Conservation (phyloP, 1,284 basidiomycete genomes). For the Cryptococcus sp. region DNA sequence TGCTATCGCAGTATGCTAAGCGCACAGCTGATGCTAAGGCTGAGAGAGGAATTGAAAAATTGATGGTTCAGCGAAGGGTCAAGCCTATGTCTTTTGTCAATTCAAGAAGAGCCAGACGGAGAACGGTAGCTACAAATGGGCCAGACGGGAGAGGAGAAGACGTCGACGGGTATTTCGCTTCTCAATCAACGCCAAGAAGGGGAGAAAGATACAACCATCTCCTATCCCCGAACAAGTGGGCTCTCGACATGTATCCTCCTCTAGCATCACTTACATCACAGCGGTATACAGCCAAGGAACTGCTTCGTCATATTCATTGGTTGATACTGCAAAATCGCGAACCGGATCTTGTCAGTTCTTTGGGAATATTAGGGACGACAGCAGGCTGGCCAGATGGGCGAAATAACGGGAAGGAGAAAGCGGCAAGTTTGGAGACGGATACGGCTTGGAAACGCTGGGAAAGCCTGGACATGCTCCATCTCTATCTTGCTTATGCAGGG, state of each 20-base stretch:
- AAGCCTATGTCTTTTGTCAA: slow-evolving; percentile 1
- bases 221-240: slow-evolving; percentile 15
- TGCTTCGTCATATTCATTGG: slow-evolving; percentile 13
- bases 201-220: slow-evolving; percentile 1
- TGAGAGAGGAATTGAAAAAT: slow-evolving; percentile 4
- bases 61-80: slow-evolving; percentile 10
- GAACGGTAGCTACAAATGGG: too few species aligned
- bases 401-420: background rate
- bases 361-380: slow-evolving; percentile 1
- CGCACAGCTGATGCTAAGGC: slow-evolving; percentile 13
- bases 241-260: slow-evolving; percentile 12
- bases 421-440: background rate
- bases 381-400: background rate
- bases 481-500: slow-evolving; percentile 2
- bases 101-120: too few species aligned
- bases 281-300: slow-evolving; percentile 1
- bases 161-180: slow-evolving; percentile 1
- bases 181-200: background rate
- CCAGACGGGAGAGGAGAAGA: background rate
- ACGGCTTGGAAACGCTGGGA: background rate
- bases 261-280: slow-evolving; percentile 4
- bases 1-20: slow-evolving; percentile 11
- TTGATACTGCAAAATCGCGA: slow-evolving; percentile 9
- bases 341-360: slow-evolving; percentile 7
- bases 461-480: slow-evolving; percentile 3